Evolutionary conservation across 1,139 yeast species (phyloP).

Genomic region (Debaryomyces udenii): DNA sequence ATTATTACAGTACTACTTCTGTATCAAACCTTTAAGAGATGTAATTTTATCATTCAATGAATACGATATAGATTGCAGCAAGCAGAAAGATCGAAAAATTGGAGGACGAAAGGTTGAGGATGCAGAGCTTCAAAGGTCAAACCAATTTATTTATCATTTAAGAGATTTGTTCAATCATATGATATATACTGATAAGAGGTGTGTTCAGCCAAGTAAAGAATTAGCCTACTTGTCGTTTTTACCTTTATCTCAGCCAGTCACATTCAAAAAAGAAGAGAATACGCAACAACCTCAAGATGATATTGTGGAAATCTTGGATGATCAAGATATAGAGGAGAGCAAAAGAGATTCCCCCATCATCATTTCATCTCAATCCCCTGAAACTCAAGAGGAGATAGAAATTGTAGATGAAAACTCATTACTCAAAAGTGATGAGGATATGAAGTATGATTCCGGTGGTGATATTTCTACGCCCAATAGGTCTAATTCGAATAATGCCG

Average conservation of each 20-base stretch:
- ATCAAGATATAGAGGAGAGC: conserved; percentile 14
- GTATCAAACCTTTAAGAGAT: conserved; percentile 78
- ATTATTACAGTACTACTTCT: conserved; percentile 83
- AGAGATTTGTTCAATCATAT: conserved; percentile 69
- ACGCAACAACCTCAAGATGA: conserved; percentile 16
- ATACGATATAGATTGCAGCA: conserved; percentile 21
- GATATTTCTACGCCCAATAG: conserved; percentile 11
- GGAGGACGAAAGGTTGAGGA: conserved; percentile 83
- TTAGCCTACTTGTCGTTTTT: conserved; percentile 87
- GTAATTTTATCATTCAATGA: conserved; percentile 59
- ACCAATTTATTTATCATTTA: conserved; percentile 75
- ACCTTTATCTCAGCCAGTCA: conserved; percentile 69
- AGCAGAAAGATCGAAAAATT: conserved; percentile 54
- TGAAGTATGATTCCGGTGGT: conserved; percentile 10
- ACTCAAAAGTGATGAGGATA: conserved; percentile 5
- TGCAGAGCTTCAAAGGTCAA: conserved; percentile 76
- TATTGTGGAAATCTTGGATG: conserved; percentile 14
- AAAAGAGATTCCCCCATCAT: conserved; percentile 18
- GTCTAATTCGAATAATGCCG: conserved; percentile 1
- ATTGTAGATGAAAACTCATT: conserved; percentile 12
- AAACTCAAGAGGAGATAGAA: conserved; percentile 15
- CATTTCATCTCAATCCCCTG: not conserved
- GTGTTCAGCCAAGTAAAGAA: conserved; percentile 81
- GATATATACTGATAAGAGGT: conserved; percentile 62
- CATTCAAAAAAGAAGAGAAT: conserved; percentile 38